Conservation (phyloP, 169 alveolate genomes). For the Cryptosporidium muris region DNA sequence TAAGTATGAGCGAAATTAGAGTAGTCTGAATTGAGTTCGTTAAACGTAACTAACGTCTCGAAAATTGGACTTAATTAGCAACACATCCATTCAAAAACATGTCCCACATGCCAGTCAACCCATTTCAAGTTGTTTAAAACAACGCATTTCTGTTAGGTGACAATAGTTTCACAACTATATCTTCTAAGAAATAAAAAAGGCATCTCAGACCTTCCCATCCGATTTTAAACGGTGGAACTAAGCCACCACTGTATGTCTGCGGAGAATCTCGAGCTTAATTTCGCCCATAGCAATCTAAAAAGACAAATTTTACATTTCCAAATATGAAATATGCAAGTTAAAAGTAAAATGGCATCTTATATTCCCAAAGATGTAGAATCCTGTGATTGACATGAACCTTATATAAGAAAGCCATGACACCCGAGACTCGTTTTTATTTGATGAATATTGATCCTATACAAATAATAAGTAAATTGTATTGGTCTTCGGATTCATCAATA, state of each 20-base stretch:
- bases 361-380: slow-evolving; percentile 28
- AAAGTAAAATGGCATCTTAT: not conserved
- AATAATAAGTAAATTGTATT: not conserved
- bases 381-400: slow-evolving; percentile 72
- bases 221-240: not conserved
- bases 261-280: slow-evolving; percentile 72
- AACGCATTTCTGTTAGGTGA: slow-evolving; percentile 71
- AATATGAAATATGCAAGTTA: not conserved
- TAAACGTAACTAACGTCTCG: slow-evolving; percentile 60
- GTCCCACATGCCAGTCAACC: slow-evolving; percentile 72
- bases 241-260: slow-evolving; percentile 27
- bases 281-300: slow-evolving; percentile 25
- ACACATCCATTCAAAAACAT: not conserved
- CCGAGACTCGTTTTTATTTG: slow-evolving; percentile 69
- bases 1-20: slow-evolving; percentile 70
- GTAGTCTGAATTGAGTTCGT: slow-evolving; percentile 73
- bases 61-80: slow-evolving; percentile 71
- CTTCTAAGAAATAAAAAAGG: slow-evolving; percentile 60
- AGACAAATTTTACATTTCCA: not conserved
- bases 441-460: slow-evolving; percentile 71
- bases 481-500: slow-evolving; percentile 72
- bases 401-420: slow-evolving; percentile 62
- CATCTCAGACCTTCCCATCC: slow-evolving; percentile 74
- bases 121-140: slow-evolving; percentile 23
- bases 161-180: slow-evolving; percentile 54